These are phyloP conservation scores for Pisolithus orientalis DNA, from an alignment of 768 basidiomycete genomes.

Conservation along the genomic window DNA sequence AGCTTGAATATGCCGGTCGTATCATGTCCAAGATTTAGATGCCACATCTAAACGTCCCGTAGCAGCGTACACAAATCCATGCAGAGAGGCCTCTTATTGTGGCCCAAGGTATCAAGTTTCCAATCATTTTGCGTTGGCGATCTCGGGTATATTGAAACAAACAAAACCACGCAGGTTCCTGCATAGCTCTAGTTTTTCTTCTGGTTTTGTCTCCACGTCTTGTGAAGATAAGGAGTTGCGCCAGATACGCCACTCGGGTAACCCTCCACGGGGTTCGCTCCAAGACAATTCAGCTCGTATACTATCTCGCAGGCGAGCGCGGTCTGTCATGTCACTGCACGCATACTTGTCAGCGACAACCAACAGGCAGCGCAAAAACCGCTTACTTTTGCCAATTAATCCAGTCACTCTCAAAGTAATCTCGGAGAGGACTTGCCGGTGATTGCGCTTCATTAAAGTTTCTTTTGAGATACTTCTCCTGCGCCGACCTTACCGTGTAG, in stretches of 20 bases:
- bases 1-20: constrained; percentile 10
- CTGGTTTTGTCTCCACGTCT: constrained; percentile 9
- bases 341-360: constrained; percentile 6
- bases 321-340: constrained; percentile 68
- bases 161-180: constrained; percentile 48
- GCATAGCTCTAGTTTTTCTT: constrained; percentile 28
- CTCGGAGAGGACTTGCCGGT: constrained; percentile 35
- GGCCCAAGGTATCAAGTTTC: constrained; percentile 14
- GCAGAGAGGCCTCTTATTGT: not conserved
- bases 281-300: constrained; percentile 45
- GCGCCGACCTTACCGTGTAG: constrained; percentile 31
- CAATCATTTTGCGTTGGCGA: constrained; percentile 3
- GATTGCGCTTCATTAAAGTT: constrained; percentile 14
- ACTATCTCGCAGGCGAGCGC: constrained; percentile 52
- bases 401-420: constrained; percentile 65
- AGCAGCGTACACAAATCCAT: constrained; percentile 1
- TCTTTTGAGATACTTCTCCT: constrained; percentile 21
- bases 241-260: constrained; percentile 51
- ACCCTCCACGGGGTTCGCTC: constrained; percentile 42
- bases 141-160: constrained; percentile 34
- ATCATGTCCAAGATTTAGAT: constrained; percentile 16
- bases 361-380: constrained; percentile 12
- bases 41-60: constrained; percentile 14
- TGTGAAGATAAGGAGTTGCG: constrained; percentile 25
- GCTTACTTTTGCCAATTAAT: constrained; percentile 60